phyloP scores from a whole-genome alignment of 768 basidiomycete genomes.

The Tremella fuciformis region DNA sequence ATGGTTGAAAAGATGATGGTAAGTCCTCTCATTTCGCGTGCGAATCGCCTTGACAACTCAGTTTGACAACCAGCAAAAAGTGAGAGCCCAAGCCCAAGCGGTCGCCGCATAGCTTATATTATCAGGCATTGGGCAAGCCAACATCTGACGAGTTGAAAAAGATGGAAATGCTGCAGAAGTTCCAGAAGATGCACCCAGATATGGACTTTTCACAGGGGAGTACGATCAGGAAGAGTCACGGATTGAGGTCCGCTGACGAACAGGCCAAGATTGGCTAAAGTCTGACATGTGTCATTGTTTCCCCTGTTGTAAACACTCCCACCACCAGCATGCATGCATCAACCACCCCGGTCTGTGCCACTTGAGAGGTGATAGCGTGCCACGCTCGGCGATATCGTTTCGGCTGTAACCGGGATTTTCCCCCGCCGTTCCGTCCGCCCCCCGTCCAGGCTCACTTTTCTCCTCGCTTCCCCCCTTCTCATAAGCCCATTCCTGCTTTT shows the following conservation, averaged over 20 bases:
- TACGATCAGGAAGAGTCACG: neutral
- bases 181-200: slow-evolving; percentile 86
- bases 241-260: neutral
- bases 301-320: too few relatives aligned
- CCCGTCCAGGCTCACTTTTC: slow-evolving; percentile 5
- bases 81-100: slow-evolving; percentile 7
- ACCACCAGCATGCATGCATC: too few relatives aligned
- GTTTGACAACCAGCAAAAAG: slow-evolving; percentile 56
- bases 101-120: slow-evolving; percentile 12
- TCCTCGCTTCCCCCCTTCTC: slow-evolving; percentile 10
- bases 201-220: slow-evolving; percentile 83
- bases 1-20: slow-evolving; percentile 99
- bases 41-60: slow-evolving; percentile 14
- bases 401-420: neutral
- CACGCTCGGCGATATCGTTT: neutral
- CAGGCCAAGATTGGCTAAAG: neutral
- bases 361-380: neutral
- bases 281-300: too few relatives aligned
- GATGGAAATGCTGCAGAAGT: slow-evolving; percentile 84
- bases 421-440: slow-evolving; percentile 3
- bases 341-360: too few relatives aligned
- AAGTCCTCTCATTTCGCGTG: slow-evolving; percentile 43
- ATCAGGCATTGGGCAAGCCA: slow-evolving; percentile 80
- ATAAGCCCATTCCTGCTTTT: neutral
- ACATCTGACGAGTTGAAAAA: slow-evolving; percentile 93